Evolutionary conservation across 495 filamentous ascomycete genomes (phyloP).

Genomic region (Xeromyces bisporus): DNA sequence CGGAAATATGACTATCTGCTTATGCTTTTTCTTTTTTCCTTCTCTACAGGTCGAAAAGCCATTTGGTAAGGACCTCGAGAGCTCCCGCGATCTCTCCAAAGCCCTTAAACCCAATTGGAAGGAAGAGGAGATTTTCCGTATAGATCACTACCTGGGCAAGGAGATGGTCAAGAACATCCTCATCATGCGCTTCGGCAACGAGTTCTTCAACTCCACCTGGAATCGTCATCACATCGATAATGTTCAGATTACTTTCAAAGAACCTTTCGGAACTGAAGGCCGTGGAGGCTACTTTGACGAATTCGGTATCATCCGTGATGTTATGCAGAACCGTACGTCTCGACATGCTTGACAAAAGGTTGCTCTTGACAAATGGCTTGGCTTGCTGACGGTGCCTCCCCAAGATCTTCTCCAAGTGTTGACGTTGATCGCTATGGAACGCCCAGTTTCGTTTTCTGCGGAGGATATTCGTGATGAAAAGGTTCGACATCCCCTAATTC

Average conservation of each 20-base stretch:
- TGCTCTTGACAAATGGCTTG: no score
- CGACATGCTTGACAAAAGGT: neutral
- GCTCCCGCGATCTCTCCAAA: conserved; percentile 87
- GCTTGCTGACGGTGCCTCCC: conserved; percentile 6
- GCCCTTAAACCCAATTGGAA: conserved; percentile 96
- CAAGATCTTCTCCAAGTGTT: conserved; percentile 87
- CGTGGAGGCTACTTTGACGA: conserved; percentile 99
- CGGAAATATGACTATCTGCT: conserved; percentile 3
- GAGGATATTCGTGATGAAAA: conserved; percentile 99
- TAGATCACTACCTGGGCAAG: conserved; percentile 98
- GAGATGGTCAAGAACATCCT: conserved; percentile 99
- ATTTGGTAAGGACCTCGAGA: conserved; percentile 90
- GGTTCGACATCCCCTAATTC: conserved; percentile 25
- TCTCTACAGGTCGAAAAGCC: conserved; percentile 82
- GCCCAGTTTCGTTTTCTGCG: conserved; percentile 92
- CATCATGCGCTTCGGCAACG: conserved; percentile 94
- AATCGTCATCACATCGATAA: conserved; percentile 99
- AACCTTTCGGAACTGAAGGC: conserved; percentile 98
- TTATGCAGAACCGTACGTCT: conserved; percentile 74
- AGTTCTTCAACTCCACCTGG: conserved; percentile 98
- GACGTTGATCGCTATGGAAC: conserved; percentile 94
- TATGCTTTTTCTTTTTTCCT: conserved; percentile 4
- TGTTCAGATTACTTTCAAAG: conserved; percentile 95
- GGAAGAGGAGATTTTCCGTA: conserved; percentile 98
- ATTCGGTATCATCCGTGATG: conserved; percentile 98